A percentile compares a stretch with the other conserved stretches of the same genome.
These are phyloP conservation scores for Cicer arietinum DNA, from an alignment of 306 rosid genomes.

Conservation along the genomic window DNA sequence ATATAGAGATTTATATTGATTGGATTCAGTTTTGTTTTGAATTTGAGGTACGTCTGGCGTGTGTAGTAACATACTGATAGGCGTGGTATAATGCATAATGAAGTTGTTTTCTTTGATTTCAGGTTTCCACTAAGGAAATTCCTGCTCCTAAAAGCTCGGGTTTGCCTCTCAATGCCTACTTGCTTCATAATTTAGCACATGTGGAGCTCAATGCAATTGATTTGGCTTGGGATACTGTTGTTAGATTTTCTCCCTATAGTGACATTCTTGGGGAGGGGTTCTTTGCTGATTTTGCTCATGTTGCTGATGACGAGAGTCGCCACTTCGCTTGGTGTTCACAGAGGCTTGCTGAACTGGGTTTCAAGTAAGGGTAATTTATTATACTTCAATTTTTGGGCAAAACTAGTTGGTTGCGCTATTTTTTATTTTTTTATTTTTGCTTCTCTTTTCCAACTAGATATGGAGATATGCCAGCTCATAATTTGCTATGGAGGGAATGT, in stretches of 20 bases:
- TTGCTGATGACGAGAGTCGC: constrained; percentile 95
- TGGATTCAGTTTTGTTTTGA: not conserved
- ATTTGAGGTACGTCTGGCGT: not conserved
- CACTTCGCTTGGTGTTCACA: constrained; percentile 94
- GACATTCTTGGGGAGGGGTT: constrained; percentile 82
- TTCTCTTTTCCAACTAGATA: constrained; percentile 60
- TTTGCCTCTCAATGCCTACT: constrained; percentile 89
- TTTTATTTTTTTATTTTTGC: constrained; percentile 8
- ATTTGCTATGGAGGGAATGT: constrained; percentile 93
- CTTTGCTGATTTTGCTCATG: constrained; percentile 94
- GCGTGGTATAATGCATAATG: not conserved
- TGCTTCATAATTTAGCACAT: constrained; percentile 95
- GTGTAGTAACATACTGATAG: not conserved
- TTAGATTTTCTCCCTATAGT: constrained; percentile 78
- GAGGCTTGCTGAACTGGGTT: constrained; percentile 96
- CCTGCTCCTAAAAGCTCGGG: constrained; percentile 86
- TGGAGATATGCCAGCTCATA: constrained; percentile 98
- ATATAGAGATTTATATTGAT: not conserved
- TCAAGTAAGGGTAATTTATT: constrained; percentile 63
- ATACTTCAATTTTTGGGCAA: constrained; percentile 17
- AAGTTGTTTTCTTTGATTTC: constrained; percentile 30
- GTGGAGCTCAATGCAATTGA: constrained; percentile 97
- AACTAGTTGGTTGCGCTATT: constrained; percentile 47
- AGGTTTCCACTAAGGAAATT: constrained; percentile 90
- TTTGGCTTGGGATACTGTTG: constrained; percentile 97